Conservation (phyloP, 768 basidiomycete species). For the Suillus ampliporus region DNA sequence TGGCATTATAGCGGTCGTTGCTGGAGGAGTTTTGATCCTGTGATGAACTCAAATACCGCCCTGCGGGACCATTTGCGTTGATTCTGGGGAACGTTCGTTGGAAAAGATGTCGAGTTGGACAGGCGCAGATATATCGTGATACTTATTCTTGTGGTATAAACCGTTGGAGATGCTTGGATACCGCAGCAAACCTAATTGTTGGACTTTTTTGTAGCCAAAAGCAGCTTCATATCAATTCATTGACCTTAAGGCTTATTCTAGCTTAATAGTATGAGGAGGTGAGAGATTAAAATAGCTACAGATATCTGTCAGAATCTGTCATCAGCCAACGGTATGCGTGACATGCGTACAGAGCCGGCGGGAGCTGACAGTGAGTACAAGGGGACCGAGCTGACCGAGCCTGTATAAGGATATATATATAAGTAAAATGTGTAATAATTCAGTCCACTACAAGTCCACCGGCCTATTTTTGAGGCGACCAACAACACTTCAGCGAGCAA, state of each 20-base stretch:
- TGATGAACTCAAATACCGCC: neutral
- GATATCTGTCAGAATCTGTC: neutral
- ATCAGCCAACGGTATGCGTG: neutral
- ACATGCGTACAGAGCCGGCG: neutral
- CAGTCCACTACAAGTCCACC: too few species aligned
- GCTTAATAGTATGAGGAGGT: neutral
- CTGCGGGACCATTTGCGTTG: too few species aligned
- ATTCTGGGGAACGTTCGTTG: too few species aligned
- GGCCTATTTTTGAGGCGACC: neutral
- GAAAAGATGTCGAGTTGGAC: neutral
- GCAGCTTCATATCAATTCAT: too few species aligned
- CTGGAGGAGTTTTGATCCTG: conserved; percentile 7
- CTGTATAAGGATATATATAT: neutral
- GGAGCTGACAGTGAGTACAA: too few species aligned
- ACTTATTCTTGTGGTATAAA: too few species aligned
- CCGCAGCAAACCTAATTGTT: neutral
- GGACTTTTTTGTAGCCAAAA: neutral
- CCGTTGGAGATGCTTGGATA: neutral
- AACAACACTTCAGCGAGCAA: neutral
- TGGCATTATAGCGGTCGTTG: neutral
- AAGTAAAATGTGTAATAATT: neutral
- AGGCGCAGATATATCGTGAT: neutral
- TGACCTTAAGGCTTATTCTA: too few species aligned
- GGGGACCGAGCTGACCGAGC: too few species aligned
- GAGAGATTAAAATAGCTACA: neutral